These are phyloP conservation scores for Heterobasidion occidentale DNA, from an alignment of 1,284 basidiomycete genomes.

Conservation along the genomic window DNA sequence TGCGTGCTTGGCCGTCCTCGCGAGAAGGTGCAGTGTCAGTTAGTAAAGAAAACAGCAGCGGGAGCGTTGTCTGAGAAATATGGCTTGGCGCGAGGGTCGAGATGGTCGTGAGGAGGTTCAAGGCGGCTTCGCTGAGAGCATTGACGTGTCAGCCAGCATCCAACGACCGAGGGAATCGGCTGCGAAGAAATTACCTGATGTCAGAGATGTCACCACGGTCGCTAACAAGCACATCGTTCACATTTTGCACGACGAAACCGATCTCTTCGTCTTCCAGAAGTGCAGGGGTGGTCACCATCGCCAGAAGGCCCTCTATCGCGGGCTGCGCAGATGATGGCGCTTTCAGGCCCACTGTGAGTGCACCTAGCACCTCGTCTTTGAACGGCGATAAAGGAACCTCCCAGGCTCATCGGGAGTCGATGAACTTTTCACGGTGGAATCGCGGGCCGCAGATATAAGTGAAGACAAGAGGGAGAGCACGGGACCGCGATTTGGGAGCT, in stretches of 20 bases:
- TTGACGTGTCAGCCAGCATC: neutral
- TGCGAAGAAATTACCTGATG: conserved; percentile 32
- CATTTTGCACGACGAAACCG: conserved; percentile 70
- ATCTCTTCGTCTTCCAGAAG: conserved; percentile 71
- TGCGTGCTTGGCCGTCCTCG: conserved; percentile 47
- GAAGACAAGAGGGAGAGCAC: conserved; percentile 58
- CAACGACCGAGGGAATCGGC: neutral
- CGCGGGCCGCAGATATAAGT: conserved; percentile 45
- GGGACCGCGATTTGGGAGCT: conserved; percentile 67
- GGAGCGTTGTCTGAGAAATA: conserved; percentile 73
- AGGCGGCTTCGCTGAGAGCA: conserved; percentile 48
- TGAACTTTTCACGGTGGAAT: conserved; percentile 24
- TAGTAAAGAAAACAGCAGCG: conserved; percentile 69
- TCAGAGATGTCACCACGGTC: conserved; percentile 51
- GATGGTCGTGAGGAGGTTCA: conserved; percentile 66
- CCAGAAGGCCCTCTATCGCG: conserved; percentile 56
- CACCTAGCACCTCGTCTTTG: conserved; percentile 71
- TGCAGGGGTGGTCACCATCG: conserved; percentile 52
- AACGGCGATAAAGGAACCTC: conserved; percentile 49
- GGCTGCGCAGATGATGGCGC: conserved; percentile 42
- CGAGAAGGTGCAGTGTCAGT: conserved; percentile 58
- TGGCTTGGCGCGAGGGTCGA: conserved; percentile 57
- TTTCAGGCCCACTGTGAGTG: conserved; percentile 59
- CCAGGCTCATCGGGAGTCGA: conserved; percentile 12
- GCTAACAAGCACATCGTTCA: conserved; percentile 63